Evolutionary conservation across 2,329 filamentous ascomycete genomes (phyloP).

Genomic region (Fusarium marasasianum): DNA sequence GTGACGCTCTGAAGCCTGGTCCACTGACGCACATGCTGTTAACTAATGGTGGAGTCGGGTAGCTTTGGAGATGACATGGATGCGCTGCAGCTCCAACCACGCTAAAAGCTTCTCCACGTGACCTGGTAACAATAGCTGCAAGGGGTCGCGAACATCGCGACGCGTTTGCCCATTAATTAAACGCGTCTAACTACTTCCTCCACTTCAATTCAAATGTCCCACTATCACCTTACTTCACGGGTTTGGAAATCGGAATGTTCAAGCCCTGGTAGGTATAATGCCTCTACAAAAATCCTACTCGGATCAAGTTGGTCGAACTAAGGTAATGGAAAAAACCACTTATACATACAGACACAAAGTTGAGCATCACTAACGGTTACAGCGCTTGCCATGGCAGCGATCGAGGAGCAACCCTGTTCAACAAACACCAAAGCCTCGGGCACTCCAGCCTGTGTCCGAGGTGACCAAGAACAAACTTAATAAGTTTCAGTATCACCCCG

Average conservation of each 20-base stretch:
- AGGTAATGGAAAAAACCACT: conserved; percentile 41
- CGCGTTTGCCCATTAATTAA: conserved; percentile 40
- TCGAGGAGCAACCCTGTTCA: conserved; percentile 61
- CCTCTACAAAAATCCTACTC: conserved; percentile 56
- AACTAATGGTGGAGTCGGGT: not conserved
- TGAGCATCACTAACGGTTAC: conserved; percentile 38
- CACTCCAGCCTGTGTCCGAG: conserved; percentile 63
- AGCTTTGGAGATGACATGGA: conserved; percentile 27
- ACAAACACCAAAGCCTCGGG: conserved; percentile 48
- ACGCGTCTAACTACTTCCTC: conserved; percentile 34
- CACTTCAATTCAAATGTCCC: conserved; percentile 21
- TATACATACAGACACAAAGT: not conserved
- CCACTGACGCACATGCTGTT: conserved; percentile 22
- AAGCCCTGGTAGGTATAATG: conserved; percentile 43
- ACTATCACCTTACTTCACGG: conserved; percentile 28
- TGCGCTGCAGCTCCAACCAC: conserved; percentile 12
- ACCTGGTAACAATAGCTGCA: conserved; percentile 15
- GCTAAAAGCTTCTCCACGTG: conserved; percentile 43
- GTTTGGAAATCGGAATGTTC: conserved; percentile 17
- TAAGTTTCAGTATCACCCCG: conserved; percentile 59
- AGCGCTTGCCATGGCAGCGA: conserved; percentile 62
- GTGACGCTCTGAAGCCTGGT: conserved; percentile 37
- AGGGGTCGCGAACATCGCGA: conserved; percentile 33
- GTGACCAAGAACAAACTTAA: conserved; percentile 69
- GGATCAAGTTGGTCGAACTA: conserved; percentile 46